Evolutionary conservation across 768 basidiomycete genomes (phyloP), one percentile per base, ranked within the genome.

Genomic region (Exsudoporus frostii): DNA sequence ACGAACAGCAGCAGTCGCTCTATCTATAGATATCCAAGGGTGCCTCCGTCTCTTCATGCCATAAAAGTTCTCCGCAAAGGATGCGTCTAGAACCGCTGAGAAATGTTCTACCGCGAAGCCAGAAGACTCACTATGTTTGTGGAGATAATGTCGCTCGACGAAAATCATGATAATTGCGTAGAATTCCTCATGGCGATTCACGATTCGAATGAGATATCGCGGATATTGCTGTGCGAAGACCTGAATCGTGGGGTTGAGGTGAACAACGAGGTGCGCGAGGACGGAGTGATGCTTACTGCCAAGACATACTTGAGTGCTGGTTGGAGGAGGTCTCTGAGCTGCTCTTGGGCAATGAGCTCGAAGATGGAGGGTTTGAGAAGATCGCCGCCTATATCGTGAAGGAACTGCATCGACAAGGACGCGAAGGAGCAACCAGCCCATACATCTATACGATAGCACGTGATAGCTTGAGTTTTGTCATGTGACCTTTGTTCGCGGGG

Each of bases 51-150:
- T 74, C 66, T 93, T 93, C 43, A 99, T 72, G 0, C 92, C 92
- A 70, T 98, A 98, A 67, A 99, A 98, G 63, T 96, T 90, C 70
- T 98, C 96, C 5, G 96, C 79, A 64, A 98, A 95, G 1, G 92
- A 93, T 20, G 95, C 91, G 70, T 87, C 96, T 97, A 62, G 30
- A 52, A 49, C 44, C 40, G 50, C 48, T 54, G 41, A 54, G 52
- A 32, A 32, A 30, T n/a, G 25, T 19, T 34, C 38, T 49, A 11
- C 27, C 10, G 5, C 34, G 20, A 39, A 30, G 13, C 13, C 2
- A 40, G 6, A 41, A 58, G 46, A 69, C 86, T 54, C 56, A 94
- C 95, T 84, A 63, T 95, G 84, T 66, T 85, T 88, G 56, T 81
- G 82, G 51, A 99, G 84, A 71, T 97, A 95, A 73, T 96, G 85